Evolutionary conservation across 768 basidiomycete genomes (phyloP), one percentile per base, ranked within the genome.

Genomic region (Punctularia strigosozonata): DNA sequence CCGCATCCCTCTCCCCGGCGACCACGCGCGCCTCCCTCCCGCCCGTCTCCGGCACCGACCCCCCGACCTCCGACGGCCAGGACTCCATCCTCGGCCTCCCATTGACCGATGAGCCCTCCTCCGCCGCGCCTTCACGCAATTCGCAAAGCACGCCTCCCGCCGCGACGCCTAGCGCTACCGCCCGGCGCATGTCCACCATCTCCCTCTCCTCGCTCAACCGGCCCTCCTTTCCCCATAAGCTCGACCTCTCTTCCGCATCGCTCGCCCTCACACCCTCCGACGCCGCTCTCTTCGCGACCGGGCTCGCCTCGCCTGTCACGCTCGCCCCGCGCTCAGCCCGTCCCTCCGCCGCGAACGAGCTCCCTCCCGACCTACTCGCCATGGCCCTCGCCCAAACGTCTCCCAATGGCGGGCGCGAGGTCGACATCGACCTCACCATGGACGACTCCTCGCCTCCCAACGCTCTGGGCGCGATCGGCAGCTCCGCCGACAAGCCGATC

Each of bases 321-420:
- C 69, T 89, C 25, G 86, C 83, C 0, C 86, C 86, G 2, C 81
- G 76, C 50, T 84, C 86, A 4, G 81, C 80, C 33, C 72, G 80
- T 3, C 67, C 78, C 2, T 49, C 51, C 1, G 55, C 68, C 39
- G 75, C 78, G 15, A 48, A 51, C 36, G 69, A 77, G 38, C 39
- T 54, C 6, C 66, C 73, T 19, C 65, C 76, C 3, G 80, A 83
- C 31, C 56, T 83, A 21, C 75, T 85, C 67, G 75, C 75, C 3
- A n/a, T n/a, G n/a, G 71, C 78, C 0, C 41, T 57, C 6, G 43
- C 63, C 2, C n/a, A n/a, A n/a, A 56, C 71, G 6, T 57, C 66
- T 23, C 62, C 62, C 32, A 47, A 50, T 25, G 42, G 52, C 40
- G 46, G 56, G 40, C 46, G 56, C 36, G 43, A 55, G 23, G 56